Conservation (phyloP, 352 stramenopile genomes). For the Phytopythium aichiense region DNA sequence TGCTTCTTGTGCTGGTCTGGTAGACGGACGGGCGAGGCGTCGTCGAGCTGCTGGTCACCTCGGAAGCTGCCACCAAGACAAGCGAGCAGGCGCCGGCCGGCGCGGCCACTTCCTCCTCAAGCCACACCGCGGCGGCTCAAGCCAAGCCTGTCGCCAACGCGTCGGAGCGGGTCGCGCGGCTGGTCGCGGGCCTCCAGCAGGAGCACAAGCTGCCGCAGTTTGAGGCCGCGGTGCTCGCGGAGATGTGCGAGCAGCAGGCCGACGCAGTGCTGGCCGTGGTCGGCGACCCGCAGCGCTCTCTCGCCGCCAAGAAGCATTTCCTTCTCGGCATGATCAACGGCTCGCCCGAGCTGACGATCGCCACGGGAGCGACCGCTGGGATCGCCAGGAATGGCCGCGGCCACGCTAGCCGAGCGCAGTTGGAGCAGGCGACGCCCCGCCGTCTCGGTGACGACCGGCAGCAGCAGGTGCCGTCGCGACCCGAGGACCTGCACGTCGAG, state of each 20-base stretch:
- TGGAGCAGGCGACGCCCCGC: background rate
- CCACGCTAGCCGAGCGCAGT: background rate
- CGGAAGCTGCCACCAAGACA: conserved; percentile 9
- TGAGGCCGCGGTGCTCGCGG: conserved; percentile 33
- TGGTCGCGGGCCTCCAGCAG: conserved; percentile 33
- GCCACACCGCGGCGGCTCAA: background rate
- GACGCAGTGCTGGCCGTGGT: conserved; percentile 31
- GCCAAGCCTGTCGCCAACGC: background rate
- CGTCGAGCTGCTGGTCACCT: conserved; percentile 16
- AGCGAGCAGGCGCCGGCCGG: background rate
- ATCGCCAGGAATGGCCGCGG: background rate
- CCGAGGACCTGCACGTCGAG: conserved; percentile 31
- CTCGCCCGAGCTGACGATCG: background rate
- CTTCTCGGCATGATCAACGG: conserved; percentile 25
- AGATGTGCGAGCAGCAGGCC: conserved; percentile 41
- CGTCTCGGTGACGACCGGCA: background rate
- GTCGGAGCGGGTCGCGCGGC: conserved; percentile 18
- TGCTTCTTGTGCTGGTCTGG: background rate
- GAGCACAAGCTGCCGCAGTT: conserved; percentile 42
- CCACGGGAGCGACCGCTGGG: conserved; percentile 1
- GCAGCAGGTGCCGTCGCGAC: conserved; percentile 4
- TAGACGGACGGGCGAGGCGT: background rate
- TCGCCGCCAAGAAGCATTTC: conserved; percentile 49
- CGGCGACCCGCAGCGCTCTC: conserved; percentile 14
- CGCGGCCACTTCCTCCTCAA: background rate